A percentile compares a stretch with the other conserved stretches of the same genome.
These are phyloP conservation scores for Metarhizium brunneum DNA, from an alignment of 2,329 filamentous ascomycete genomes.

Conservation along the genomic window DNA sequence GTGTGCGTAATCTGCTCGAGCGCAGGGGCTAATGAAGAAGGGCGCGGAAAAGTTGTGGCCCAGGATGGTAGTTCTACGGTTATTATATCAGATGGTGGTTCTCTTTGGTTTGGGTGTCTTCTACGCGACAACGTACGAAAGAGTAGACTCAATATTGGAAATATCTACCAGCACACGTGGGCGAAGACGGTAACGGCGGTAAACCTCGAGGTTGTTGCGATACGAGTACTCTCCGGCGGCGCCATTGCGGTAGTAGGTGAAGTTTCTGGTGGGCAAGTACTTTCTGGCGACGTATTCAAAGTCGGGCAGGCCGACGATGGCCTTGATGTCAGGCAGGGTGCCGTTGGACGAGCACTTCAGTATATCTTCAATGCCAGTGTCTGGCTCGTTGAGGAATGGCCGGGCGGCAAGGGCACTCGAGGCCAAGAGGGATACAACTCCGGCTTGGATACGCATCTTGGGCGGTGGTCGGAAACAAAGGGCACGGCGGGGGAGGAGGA, in stretches of 20 bases:
- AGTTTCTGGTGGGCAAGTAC: constrained; percentile 35
- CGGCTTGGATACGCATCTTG: background rate
- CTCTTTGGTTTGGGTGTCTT: background rate
- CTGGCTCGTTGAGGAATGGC: constrained; percentile 34
- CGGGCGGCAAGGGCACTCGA: constrained; percentile 28
- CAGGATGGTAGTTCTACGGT: constrained; percentile 35
- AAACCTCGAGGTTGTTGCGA: constrained; percentile 48
- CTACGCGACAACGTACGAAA: constrained; percentile 10
- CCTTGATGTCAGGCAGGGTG: constrained; percentile 19
- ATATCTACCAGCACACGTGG: constrained; percentile 43
- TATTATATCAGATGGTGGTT: constrained; percentile 8
- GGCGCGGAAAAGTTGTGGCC: constrained; percentile 44
- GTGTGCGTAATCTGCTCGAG: constrained; percentile 34
- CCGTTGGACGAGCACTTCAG: constrained; percentile 18
- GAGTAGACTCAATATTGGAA: constrained; percentile 28
- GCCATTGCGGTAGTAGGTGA: constrained; percentile 49
- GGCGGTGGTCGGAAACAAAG: no score
- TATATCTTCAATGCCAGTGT: constrained; percentile 33
- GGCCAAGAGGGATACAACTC: background rate
- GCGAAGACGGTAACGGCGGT: constrained; percentile 36
- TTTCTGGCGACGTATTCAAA: constrained; percentile 44
- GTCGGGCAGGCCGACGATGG: constrained; percentile 40
- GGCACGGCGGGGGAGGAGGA: no score
- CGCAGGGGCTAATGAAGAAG: constrained; percentile 45
- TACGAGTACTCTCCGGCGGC: constrained; percentile 47